Conservation (phyloP, 345 rosid genomes). For the Passiflora organensis region DNA sequence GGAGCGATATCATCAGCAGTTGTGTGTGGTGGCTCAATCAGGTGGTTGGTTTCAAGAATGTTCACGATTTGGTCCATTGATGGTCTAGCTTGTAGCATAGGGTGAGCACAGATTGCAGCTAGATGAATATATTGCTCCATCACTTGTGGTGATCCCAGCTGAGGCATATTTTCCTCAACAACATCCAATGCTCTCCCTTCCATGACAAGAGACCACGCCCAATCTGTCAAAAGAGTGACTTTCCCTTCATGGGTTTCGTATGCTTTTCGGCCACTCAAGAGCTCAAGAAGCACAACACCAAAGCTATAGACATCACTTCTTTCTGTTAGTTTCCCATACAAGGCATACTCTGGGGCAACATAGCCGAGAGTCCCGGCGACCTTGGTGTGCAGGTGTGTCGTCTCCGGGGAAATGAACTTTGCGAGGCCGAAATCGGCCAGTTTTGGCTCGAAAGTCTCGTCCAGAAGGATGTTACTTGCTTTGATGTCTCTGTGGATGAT, state of each 20-base stretch:
- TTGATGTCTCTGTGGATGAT: constrained; percentile 44
- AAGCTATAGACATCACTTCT: constrained; percentile 40
- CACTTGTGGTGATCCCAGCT: constrained; percentile 9
- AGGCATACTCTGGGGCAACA: constrained; percentile 45
- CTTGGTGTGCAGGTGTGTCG: constrained; percentile 37
- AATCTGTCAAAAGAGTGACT: constrained; percentile 28
- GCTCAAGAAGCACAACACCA: constrained; percentile 39
- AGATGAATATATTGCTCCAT: constrained; percentile 35
- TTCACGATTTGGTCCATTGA: constrained; percentile 37
- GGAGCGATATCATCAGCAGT: too few species aligned
- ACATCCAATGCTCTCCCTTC: constrained; percentile 31
- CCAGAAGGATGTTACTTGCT: constrained; percentile 42
- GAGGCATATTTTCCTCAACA: constrained; percentile 28
- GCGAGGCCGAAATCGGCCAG: constrained; percentile 50
- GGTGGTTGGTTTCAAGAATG: constrained; percentile 20
- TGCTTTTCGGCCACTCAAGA: constrained; percentile 41
- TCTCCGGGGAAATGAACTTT: constrained; percentile 31
- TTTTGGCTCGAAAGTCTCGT: constrained; percentile 32
- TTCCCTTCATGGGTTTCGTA: constrained; percentile 18
- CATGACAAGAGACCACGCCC: constrained; percentile 35
- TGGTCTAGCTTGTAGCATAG: constrained; percentile 30
- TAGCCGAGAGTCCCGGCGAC: constrained; percentile 42
- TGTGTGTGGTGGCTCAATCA: too few species aligned
- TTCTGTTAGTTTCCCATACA: constrained; percentile 36
- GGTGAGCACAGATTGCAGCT: constrained; percentile 35